Base-by-base conservation (phyloP, 257 asterid genomes). In the Capsicum rhomboideum region DNA sequence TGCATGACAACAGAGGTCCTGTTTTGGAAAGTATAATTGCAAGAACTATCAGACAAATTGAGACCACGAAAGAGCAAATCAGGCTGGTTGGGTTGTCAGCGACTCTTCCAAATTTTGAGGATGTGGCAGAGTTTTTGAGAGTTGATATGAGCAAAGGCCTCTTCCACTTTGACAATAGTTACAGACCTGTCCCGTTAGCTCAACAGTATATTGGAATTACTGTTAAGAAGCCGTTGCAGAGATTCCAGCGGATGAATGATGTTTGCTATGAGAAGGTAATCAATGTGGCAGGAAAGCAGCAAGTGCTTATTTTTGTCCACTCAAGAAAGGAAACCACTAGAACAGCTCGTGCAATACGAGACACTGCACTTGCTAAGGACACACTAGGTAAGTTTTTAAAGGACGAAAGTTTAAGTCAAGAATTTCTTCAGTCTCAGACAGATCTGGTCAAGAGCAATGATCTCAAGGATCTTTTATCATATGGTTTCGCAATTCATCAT, bases 391-490 rank as follows among this genome's bases (percentile, higher is more conserved):
- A 87, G 68, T 87, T 89, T 52, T 82, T 87, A 84, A 87, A 85
- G 80, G 90, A 89, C 83, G 85, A 85, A 11, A 83, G 91, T 67
- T 84, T 79, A 7, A 85, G 85, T 84, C 83, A 86, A 59, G 91
- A 89, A 74, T 68, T 89, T 85, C 88, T 89, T 7, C 89, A 68
- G 85, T 80, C 86, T 63, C 90, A 89, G 7, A 85, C 86, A 2
- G 90, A 89, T 75, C 88, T 89, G 64, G 91, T 89, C 42, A 89
- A 87, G 83, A 87, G 89, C 86, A 89, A 89, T 78, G 91, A 89
- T 81, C 88, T 89, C 31, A 89, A 89, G 74, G 82, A 89, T 46
- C 84, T 89, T 52, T 75, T 89, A 55, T 87, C 91, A 13, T 89
- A 86, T 78, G 90, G 91, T 8, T 89, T 89, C 82, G 88, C 88